Conservation (phyloP, 2,329 filamentous ascomycete species). For the Verticillium nubilum region DNA sequence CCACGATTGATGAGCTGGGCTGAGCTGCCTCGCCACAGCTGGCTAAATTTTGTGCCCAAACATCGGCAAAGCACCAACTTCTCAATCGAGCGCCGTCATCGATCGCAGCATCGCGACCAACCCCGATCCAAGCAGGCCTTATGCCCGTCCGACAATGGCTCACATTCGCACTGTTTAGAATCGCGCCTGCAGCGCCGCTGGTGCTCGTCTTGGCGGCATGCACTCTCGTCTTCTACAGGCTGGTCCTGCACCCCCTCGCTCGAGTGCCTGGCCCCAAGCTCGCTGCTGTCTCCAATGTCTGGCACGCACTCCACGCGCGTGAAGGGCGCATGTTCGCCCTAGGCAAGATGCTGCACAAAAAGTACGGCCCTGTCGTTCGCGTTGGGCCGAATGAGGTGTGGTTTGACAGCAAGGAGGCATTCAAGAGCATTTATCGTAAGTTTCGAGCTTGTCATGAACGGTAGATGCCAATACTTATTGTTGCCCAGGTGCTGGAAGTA, state of each 20-base stretch:
- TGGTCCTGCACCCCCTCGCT: constrained; percentile 38
- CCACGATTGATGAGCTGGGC: no score
- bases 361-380: constrained; percentile 45
- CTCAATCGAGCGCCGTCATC: not conserved
- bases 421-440: constrained; percentile 41
- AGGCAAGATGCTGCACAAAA: constrained; percentile 35
- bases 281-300: constrained; percentile 40
- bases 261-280: constrained; percentile 38
- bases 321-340: constrained; percentile 35
- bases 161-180: not conserved
- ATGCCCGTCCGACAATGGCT: not conserved
- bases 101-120: not conserved
- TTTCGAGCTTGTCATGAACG: not conserved
- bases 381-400: constrained; percentile 50
- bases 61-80: not conserved
- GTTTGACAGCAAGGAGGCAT: constrained; percentile 42
- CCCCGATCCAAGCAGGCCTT: not conserved
- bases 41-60: not conserved
- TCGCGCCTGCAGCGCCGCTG: not conserved
- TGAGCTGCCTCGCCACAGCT: no score
- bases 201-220: not conserved
- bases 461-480: not conserved
- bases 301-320: constrained; percentile 40
- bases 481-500: constrained; percentile 34
- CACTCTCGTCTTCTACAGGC: constrained; percentile 25